These are phyloP conservation scores for Plasmodium chabaudi DNA, from an alignment of 169 alveolate species.

Conservation along the genomic window DNA sequence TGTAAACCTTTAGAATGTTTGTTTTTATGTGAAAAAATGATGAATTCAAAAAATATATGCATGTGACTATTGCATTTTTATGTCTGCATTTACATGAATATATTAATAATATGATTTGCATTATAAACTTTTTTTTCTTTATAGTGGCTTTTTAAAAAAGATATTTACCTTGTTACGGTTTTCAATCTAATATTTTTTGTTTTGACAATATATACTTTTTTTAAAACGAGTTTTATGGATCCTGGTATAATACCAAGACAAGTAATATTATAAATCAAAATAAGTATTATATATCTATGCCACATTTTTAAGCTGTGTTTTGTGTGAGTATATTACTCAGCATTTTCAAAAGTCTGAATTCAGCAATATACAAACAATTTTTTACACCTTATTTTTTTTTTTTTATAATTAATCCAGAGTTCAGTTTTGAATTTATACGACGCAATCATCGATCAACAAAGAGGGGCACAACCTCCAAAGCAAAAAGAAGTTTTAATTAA, in stretches of 20 bases:
- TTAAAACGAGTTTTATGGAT: conserved; percentile 76
- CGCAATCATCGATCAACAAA: conserved; percentile 71
- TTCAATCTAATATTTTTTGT: conserved; percentile 44
- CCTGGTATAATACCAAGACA: conserved; percentile 80
- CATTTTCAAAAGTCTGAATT: no score
- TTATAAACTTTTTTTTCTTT: not conserved
- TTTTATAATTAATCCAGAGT: conserved; percentile 19
- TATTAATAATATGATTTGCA: no score
- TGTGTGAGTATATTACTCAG: no score
- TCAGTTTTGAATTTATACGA: conserved; percentile 77
- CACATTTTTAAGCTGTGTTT: no score
- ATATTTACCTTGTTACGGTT: conserved; percentile 43
- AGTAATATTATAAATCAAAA: conserved; percentile 25
- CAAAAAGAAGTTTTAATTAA: conserved; percentile 80
- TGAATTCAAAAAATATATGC: no score
- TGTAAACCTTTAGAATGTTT: not conserved
- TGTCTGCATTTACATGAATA: not conserved
- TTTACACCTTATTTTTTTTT: not conserved
- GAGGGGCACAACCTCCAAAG: conserved; percentile 83
- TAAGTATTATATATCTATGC: not conserved
- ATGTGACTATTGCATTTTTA: not conserved
- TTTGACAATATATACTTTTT: conserved; percentile 56
- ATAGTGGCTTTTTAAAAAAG: conserved; percentile 74
- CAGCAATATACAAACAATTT: no score
- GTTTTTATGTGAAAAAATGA: no score